Conservation (phyloP, 2,329 filamentous ascomycete species). For the Hymenoscyphus scutula region DNA sequence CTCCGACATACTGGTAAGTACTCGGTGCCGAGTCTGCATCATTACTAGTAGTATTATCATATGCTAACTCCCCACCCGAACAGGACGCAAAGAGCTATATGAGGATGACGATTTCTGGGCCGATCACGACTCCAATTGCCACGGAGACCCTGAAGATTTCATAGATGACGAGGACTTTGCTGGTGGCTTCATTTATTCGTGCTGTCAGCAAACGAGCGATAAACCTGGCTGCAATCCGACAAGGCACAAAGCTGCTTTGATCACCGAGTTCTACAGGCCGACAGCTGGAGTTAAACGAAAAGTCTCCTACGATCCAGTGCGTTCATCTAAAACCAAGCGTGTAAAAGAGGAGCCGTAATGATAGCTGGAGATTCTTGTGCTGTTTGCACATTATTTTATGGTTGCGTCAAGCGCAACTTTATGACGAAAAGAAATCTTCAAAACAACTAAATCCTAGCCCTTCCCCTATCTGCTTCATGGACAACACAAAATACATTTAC, state of each 20-base stretch:
- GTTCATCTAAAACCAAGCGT: neutral
- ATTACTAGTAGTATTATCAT: neutral
- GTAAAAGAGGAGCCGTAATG: neutral
- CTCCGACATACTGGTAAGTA: neutral
- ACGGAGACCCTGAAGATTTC: neutral
- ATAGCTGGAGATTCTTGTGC: neutral
- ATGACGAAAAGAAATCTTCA: neutral
- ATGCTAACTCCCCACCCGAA: neutral
- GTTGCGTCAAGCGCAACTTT: neutral
- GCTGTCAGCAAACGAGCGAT: neutral
- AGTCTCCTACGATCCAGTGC: neutral
- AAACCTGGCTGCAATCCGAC: neutral
- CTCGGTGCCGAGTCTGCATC: neutral
- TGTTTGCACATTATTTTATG: neutral
- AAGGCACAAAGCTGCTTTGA: neutral
- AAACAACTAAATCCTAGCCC: too few species aligned
- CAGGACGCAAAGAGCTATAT: neutral
- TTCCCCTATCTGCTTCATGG: too few species aligned
- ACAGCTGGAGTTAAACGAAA: neutral
- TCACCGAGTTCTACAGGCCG: neutral
- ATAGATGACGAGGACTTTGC: neutral
- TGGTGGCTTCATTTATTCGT: neutral
- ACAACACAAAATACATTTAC: neutral
- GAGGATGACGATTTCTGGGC: neutral
- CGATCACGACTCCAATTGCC: neutral